Evolutionary conservation across 192 early-diverging fungal genomes (phyloP).

Genomic region (Glomus cerebriforme): DNA sequence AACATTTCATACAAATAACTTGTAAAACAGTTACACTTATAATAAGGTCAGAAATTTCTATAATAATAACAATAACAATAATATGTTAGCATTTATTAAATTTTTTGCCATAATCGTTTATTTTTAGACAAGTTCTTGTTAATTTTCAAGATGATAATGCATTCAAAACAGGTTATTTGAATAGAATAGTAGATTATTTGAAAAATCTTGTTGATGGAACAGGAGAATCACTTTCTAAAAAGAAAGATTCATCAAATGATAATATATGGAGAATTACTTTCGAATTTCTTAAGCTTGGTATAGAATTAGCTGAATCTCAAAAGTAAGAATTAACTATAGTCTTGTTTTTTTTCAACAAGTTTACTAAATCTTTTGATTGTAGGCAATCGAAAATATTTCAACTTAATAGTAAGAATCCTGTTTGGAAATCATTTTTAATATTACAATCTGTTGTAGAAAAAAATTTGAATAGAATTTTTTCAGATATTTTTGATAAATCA

Average conservation of each 20-base stretch:
- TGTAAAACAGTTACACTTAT: neutral
- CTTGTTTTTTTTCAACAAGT: neutral
- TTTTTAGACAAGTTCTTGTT: neutral
- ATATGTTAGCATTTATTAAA: neutral
- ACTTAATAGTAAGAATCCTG: neutral
- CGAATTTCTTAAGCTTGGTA: neutral
- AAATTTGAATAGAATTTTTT: neutral
- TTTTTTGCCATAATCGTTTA: no score
- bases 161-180: neutral
- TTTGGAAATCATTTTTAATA: neutral
- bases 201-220: neutral
- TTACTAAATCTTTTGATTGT: neutral
- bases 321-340: neutral
- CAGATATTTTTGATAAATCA: neutral
- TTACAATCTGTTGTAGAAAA: neutral
- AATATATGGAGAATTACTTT: conserved; percentile 1
- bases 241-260: neutral
- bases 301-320: neutral
- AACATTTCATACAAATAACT: neutral
- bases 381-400: neutral
- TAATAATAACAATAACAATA: neutral
- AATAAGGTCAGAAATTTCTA: neutral
- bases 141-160: neutral
- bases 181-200: neutral
- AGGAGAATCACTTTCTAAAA: neutral